Evolutionary conservation across 108 stramenopile genomes (phyloP), one percentile per base, ranked within the genome.

Genomic region (Nitzschia sp.): DNA sequence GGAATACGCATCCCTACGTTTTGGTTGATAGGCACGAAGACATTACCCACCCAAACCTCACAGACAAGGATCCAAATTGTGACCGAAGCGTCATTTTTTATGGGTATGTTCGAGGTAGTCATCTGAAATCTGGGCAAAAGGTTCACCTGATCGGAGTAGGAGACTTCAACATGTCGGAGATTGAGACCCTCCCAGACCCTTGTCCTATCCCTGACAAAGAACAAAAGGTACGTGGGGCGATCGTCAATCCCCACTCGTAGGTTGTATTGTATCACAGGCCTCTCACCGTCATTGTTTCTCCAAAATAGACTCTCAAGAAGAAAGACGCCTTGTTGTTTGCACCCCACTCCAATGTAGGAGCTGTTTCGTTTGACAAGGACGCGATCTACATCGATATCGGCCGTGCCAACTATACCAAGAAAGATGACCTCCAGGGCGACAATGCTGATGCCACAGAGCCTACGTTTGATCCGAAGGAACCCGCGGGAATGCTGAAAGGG

Each of bases 381-480:
- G 96, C 96, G 21, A 89, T 97, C 34, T 99, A 98, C 85, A 98
- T 99, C 70, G 96, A 99, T 70, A 86, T 99, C 57, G 90, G 93
- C 36, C 68, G 83, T 57, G 89, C 72, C 6, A 88, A 94, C 71
- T 98, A 96, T 67, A 93, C 95, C 8, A 89, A 91, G 53, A 88
- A 81, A 53, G 90, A 90, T 46, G 81, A 87, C 65, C 68, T 97
- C 11, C 58, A 73, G 28, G 75, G 69, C 16, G 77, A 69, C n/a
- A 72, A 78, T 41, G 79, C 71, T 2, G 84, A 83, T 13, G 75
- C 46, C 15, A 69, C 68, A 1, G 83, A 82, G 36, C 58, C 48
- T 21, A 76, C 80, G 22, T 59, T 34, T 23, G 77, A 81, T 45
- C 66, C 77, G 1, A 72, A 85, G 35, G 80, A 78, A 32, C 85